These are phyloP conservation scores for Leccinum truebloodii DNA, from an alignment of 768 basidiomycete species.

Conservation along the genomic window DNA sequence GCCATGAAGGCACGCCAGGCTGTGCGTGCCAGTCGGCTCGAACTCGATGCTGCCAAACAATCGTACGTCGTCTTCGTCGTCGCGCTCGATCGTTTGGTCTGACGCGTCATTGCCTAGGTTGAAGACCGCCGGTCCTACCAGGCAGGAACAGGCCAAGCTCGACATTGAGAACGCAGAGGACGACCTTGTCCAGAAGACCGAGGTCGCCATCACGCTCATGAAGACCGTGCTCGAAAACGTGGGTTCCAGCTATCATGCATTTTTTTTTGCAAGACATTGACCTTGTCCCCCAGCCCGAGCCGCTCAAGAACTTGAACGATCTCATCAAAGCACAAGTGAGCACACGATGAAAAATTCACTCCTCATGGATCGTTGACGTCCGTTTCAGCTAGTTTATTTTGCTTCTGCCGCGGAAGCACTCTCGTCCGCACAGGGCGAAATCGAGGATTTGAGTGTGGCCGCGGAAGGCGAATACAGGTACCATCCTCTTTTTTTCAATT, in stretches of 20 bases:
- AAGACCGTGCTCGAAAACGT: conserved; percentile 99
- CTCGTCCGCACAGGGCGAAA: conserved; percentile 82
- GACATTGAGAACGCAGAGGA: conserved; percentile 95
- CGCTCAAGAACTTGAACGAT: conserved; percentile 90
- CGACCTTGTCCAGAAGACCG: conserved; percentile 96
- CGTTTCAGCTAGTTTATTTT: conserved; percentile 63
- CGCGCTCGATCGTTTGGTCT: background rate
- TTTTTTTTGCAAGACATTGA: background rate
- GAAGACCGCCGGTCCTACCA: conserved; percentile 72
- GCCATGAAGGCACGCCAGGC: conserved; percentile 93
- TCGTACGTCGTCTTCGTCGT: conserved; percentile 47
- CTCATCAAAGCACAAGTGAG: conserved; percentile 85
- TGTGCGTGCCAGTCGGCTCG: conserved; percentile 75
- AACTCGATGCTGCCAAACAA: conserved; percentile 91
- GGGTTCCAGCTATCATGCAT: conserved; percentile 30
- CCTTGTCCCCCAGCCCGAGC: conserved; percentile 70
- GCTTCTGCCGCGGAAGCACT: conserved; percentile 78
- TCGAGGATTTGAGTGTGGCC: conserved; percentile 89
- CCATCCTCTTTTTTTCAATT: background rate
- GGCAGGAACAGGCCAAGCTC: conserved; percentile 89
- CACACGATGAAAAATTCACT: background rate
- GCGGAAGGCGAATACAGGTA: conserved; percentile 96
- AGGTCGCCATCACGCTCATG: conserved; percentile 95
- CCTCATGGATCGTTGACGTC: conserved; percentile 7
- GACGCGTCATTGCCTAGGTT: conserved; percentile 48